phyloP scores from a whole-genome alignment of 345 rosid genomes.

The Populus davidiana region DNA sequence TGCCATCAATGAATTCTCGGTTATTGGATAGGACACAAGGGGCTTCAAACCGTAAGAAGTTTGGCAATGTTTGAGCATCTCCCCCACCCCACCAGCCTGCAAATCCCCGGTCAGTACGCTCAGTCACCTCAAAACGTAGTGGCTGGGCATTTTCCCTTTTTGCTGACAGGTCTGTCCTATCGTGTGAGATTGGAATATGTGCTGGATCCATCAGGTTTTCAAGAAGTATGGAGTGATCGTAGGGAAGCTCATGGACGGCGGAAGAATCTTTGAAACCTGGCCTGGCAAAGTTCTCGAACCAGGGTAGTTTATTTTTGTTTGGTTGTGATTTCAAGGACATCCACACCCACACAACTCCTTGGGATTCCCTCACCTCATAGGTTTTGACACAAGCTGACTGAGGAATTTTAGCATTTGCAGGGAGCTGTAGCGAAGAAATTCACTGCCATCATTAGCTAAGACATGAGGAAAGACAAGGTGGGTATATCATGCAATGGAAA shows the following conservation, averaged over 20 bases:
- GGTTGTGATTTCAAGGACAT: slow-evolving; percentile 42
- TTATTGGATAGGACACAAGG: slow-evolving; percentile 78
- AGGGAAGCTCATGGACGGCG: slow-evolving; percentile 80
- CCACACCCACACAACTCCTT: slow-evolving; percentile 94
- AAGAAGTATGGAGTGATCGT: slow-evolving; percentile 84
- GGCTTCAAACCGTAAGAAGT: slow-evolving; percentile 66
- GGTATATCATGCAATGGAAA: background rate
- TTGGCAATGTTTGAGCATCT: slow-evolving; percentile 44
- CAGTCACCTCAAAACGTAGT: slow-evolving; percentile 62
- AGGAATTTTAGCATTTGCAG: slow-evolving; percentile 72
- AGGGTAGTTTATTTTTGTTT: slow-evolving; percentile 48
- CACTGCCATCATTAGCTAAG: background rate
- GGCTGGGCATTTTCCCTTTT: slow-evolving; percentile 88
- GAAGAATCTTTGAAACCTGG: slow-evolving; percentile 74
- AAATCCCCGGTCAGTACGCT: slow-evolving; percentile 65
- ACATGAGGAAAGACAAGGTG: background rate
- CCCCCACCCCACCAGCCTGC: slow-evolving; percentile 88
- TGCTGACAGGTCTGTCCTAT: slow-evolving; percentile 77
- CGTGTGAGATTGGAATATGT: slow-evolving; percentile 83
- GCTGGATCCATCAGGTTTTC: slow-evolving; percentile 98
- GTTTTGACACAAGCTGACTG: slow-evolving; percentile 64
- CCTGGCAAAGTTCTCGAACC: slow-evolving; percentile 82
- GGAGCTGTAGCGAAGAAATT: slow-evolving; percentile 45
- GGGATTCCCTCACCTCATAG: slow-evolving; percentile 71
- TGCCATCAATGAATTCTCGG: slow-evolving; percentile 52